phyloP scores from a whole-genome alignment of 2,329 filamentous ascomycete genomes.

The Beauveria rudraprayagi region DNA sequence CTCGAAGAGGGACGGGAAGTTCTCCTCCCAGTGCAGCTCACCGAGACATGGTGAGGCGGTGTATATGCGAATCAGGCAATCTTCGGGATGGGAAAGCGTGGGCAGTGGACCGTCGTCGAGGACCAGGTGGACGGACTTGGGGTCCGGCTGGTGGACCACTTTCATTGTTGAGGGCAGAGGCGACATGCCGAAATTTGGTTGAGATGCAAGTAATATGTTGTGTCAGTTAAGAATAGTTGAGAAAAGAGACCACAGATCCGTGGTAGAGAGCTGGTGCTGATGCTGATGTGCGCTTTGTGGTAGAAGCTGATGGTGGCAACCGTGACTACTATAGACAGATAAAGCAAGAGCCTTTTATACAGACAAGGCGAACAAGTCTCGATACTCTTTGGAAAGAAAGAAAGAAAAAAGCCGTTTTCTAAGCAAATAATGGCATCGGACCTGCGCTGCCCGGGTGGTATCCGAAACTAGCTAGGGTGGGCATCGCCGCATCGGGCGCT shows the following conservation, averaged over 20 bases:
- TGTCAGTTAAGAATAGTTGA: too few species aligned
- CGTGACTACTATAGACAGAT: neutral
- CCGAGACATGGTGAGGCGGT: conserved; percentile 26
- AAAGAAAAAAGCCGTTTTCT: too few species aligned
- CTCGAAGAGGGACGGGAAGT: conserved; percentile 16
- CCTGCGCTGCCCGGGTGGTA: too few species aligned
- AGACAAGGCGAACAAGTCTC: too few species aligned
- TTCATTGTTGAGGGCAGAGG: conserved; percentile 17
- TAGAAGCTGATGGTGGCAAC: neutral
- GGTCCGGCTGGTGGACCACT: conserved; percentile 19
- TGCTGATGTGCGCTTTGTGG: too few species aligned
- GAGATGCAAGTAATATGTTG: neutral
- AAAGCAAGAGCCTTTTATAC: neutral
- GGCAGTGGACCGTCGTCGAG: conserved; percentile 18
- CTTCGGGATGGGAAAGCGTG: conserved; percentile 14
- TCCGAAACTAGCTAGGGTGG: too few species aligned
- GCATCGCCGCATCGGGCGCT: neutral
- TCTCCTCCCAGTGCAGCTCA: conserved; percentile 25
- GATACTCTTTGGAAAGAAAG: too few species aligned
- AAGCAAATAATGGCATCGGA: too few species aligned
- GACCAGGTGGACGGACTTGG: conserved; percentile 14
- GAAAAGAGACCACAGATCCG: too few species aligned
- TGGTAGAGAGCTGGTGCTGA: neutral
- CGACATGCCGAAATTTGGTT: neutral
- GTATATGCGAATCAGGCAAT: conserved; percentile 25